Evolutionary conservation across 352 stramenopile genomes (phyloP), one percentile per base, ranked within the genome.

Genomic region (Blastocystis sp.): DNA sequence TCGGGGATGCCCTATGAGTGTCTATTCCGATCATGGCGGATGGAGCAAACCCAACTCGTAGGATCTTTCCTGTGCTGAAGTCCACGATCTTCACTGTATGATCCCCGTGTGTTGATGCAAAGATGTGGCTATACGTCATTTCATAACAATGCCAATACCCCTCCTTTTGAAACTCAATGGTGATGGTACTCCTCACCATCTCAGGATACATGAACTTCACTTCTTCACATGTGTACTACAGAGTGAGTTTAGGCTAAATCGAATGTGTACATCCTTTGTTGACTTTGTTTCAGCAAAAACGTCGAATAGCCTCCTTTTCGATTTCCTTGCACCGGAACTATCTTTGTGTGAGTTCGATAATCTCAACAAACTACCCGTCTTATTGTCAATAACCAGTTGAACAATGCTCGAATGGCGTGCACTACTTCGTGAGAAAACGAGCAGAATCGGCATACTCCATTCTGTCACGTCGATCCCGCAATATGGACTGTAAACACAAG

Each of bases 71-170:
- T 4, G 94, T 98, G 64, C 92, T 89, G 71, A 95, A 96, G 89
- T 93, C 97, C 66, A 97, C 95, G 76, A 99, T 97, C 92, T 99
- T 99, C 86, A 99, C 94, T 2, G 96, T 98, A 90, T 99, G 96
- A 91, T 99, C 96, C 48, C 96, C 96, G 89, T 99, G 96, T 0
- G 96, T 98, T 4, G 94, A 98, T 41, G 96, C 96, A 91, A 99
- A 96, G 3, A 92, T 92, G 19, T 91, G 66, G 61, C 89, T 77
- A 77, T 88, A 60, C 14, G 53, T 21, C 61, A 77, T 0, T 28
- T 2, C 2, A n/a, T 9, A 14, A 9, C 7, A 17, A 4, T 19
- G 60, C 3, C 38, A 28, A 77, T 77, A 77, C 66, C 66, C 66
- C 23, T 77, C 66, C 23, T 77, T 77, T 53, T 77, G 66, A 43